Evolutionary conservation across 176 grass and related monocot species (phyloP).

Genomic region (Urochloa ruziziensis): DNA sequence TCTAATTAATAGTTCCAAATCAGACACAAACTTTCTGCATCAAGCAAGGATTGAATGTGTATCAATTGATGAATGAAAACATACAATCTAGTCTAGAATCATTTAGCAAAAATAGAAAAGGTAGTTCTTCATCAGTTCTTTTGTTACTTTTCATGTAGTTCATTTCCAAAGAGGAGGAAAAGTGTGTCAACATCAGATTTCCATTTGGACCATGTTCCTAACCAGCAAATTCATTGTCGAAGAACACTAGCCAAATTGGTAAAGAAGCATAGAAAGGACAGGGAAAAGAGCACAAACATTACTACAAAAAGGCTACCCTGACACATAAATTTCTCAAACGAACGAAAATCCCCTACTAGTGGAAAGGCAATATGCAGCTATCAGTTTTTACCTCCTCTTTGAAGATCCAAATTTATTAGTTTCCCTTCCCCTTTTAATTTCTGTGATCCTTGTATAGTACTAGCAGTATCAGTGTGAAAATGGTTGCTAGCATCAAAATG

Average conservation of each 20-base stretch:
- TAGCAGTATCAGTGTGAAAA: not conserved
- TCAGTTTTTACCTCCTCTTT: not conserved
- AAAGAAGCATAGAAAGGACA: not conserved
- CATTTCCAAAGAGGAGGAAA: not conserved
- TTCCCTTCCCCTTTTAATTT: not conserved
- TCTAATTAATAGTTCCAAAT: not conserved
- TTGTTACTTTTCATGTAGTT: not conserved
- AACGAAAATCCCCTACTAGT: slow-evolving; percentile 3
- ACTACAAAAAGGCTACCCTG: not conserved
- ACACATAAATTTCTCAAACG: not conserved
- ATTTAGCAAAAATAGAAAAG: not conserved
- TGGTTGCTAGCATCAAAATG: slow-evolving; percentile 26
- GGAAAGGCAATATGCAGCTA: not conserved
- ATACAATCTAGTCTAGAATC: not conserved
- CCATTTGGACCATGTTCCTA: not conserved
- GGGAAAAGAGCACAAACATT: not conserved
- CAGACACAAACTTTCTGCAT: not conserved
- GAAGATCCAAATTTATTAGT: not conserved
- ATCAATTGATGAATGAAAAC: not conserved
- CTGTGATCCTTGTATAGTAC: not conserved
- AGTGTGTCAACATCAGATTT: not conserved
- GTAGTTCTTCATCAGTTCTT: not conserved
- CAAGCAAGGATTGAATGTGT: not conserved
- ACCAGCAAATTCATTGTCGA: not conserved
- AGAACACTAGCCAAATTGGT: not conserved